Conservation (phyloP, 2,329 filamentous ascomycete species). For the Colletotrichum salicis region DNA sequence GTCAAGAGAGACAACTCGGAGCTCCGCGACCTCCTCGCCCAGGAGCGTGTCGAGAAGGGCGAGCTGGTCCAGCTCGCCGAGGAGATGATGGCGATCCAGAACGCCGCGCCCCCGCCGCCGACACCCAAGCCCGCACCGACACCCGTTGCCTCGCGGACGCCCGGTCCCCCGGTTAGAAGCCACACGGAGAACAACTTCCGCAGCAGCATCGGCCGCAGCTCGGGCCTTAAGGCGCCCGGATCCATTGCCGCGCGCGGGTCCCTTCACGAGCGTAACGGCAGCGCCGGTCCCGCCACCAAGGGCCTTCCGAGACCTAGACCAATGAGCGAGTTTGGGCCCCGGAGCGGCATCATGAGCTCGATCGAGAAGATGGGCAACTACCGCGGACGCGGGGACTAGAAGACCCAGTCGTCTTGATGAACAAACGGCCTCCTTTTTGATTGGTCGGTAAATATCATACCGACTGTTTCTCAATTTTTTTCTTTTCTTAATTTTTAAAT, state of each 20-base stretch:
- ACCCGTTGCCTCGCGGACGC: slow-evolving; percentile 35
- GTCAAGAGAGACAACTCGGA: slow-evolving; percentile 76
- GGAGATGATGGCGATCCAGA: slow-evolving; percentile 81
- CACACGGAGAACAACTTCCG: slow-evolving; percentile 56
- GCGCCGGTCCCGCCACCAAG: slow-evolving; percentile 47
- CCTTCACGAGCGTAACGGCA: slow-evolving; percentile 59
- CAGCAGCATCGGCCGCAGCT: slow-evolving; percentile 64
- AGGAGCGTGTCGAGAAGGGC: slow-evolving; percentile 84
- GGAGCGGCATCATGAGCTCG: slow-evolving; percentile 83
- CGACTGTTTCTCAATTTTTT: background rate
- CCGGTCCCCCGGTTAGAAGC: slow-evolving; percentile 37
- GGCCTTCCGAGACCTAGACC: slow-evolving; percentile 57
- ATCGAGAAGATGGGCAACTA: slow-evolving; percentile 88
- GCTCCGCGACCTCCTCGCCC: slow-evolving; percentile 73
- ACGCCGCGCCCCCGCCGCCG: slow-evolving; percentile 48
- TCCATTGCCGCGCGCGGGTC: slow-evolving; percentile 59
- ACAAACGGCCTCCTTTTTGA: background rate
- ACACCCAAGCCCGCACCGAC: slow-evolving; percentile 36
- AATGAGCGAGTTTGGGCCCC: slow-evolving; percentile 56
- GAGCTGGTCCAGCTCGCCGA: slow-evolving; percentile 84
- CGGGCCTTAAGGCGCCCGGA: slow-evolving; percentile 71
- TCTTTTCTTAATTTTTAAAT: background rate
- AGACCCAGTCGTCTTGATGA: background rate
- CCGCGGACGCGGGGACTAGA: slow-evolving; percentile 52
- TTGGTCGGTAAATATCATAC: background rate